Evolutionary conservation across 2,329 filamentous ascomycete species (phyloP).

Genomic region (Onygenales sp.): DNA sequence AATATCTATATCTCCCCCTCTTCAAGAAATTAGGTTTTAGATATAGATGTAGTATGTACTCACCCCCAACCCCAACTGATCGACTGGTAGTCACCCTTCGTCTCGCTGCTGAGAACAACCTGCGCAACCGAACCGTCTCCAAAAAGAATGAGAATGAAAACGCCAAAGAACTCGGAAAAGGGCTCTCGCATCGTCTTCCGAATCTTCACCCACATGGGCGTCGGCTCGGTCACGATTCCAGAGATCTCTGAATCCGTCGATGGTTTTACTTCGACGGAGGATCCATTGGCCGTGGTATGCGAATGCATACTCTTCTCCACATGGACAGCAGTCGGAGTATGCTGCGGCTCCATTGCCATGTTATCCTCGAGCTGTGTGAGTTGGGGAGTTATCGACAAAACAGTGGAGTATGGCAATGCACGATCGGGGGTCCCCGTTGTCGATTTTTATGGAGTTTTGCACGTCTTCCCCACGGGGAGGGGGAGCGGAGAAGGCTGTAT

Average conservation of each 20-base stretch:
- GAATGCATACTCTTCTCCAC: background rate
- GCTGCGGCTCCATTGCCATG: background rate
- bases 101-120: slow-evolving; percentile 47
- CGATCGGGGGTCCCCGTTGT: background rate
- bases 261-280: background rate
- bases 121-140: slow-evolving; percentile 64
- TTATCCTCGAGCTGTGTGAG: background rate
- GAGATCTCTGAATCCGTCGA: background rate
- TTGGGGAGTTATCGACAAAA: background rate
- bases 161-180: slow-evolving; percentile 60
- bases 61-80: slow-evolving; percentile 44
- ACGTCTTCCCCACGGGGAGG: background rate
- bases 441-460: background rate
- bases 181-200: slow-evolving; percentile 46
- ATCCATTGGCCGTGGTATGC: background rate
- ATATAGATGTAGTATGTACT: slow-evolving; percentile 10
- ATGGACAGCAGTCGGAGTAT: background rate
- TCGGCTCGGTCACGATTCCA: too few relatives aligned
- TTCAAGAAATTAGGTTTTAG: background rate
- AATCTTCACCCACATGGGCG: slow-evolving; percentile 44
- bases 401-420: background rate
- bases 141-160: slow-evolving; percentile 59
- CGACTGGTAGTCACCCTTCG: slow-evolving; percentile 41
- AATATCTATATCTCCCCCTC: background rate
- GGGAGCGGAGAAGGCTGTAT: background rate